Evolutionary conservation across 192 early-diverging fungal species (phyloP).

Genomic region (Dissophora globulifera): DNA sequence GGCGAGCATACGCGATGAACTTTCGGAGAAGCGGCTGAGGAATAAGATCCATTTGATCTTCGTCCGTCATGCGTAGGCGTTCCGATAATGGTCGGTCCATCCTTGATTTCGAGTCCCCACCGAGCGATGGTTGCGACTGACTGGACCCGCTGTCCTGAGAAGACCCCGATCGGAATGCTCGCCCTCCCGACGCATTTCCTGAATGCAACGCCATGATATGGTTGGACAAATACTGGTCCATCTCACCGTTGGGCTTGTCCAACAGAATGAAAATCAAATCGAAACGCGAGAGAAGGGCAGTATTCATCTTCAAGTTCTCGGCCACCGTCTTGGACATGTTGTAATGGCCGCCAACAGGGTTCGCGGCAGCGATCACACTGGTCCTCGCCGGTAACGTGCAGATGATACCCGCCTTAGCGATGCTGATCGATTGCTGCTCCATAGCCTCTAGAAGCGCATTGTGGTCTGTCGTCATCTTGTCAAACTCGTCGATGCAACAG

Average conservation of each 20-base stretch:
- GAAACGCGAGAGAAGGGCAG: constrained; percentile 80
- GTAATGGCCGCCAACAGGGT: constrained; percentile 89
- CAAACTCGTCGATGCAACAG: constrained; percentile 93
- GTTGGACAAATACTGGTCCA: constrained; percentile 83
- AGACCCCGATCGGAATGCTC: neutral
- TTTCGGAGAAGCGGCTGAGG: constrained; percentile 76
- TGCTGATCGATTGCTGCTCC: constrained; percentile 88
- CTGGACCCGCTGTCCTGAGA: constrained; percentile 13
- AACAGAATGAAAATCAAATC: constrained; percentile 87
- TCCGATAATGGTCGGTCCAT: constrained; percentile 32
- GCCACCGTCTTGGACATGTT: constrained; percentile 85
- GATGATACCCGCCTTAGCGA: constrained; percentile 89
- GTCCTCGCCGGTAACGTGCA: constrained; percentile 85
- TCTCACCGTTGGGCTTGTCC: constrained; percentile 80
- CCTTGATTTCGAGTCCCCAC: constrained; percentile 6
- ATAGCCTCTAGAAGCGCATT: constrained; percentile 86
- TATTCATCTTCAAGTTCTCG: constrained; percentile 84
- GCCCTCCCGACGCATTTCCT: constrained; percentile 22
- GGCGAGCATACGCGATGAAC: constrained; percentile 89
- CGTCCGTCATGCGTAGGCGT: constrained; percentile 60
- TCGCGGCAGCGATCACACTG: constrained; percentile 89
- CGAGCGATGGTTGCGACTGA: neutral
- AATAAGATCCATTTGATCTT: constrained; percentile 68
- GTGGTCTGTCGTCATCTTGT: constrained; percentile 87
- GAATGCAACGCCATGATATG: constrained; percentile 81